These are phyloP conservation scores for Fusarium virguliforme DNA, from an alignment of 2,329 filamentous ascomycete genomes.

Conservation along the genomic window DNA sequence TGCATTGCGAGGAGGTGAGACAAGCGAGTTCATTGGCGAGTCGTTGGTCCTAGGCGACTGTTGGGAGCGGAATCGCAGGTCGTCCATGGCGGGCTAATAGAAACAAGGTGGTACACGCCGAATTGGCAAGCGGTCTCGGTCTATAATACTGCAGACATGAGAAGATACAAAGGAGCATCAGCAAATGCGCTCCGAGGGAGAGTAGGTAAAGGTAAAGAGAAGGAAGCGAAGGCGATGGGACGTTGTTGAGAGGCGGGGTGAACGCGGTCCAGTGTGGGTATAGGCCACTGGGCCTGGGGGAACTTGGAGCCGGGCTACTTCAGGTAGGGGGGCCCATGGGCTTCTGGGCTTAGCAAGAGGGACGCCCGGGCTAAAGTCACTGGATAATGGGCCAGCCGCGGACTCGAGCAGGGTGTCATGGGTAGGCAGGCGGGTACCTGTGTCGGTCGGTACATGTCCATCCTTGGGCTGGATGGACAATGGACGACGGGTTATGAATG, in stretches of 20 bases:
- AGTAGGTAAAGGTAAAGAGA: conserved; percentile 40
- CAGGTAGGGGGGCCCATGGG: conserved; percentile 41
- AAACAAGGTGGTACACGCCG: conserved; percentile 61
- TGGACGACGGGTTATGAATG: conserved; percentile 26
- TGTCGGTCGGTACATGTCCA: conserved; percentile 28
- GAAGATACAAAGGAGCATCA: conserved; percentile 55
- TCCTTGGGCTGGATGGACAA: conserved; percentile 18
- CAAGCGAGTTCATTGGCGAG: conserved; percentile 80
- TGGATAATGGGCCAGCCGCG: conserved; percentile 26
- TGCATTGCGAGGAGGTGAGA: conserved; percentile 81
- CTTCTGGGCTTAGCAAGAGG: conserved; percentile 28
- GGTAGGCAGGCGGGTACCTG: conserved; percentile 25
- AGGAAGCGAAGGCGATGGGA: conserved; percentile 53
- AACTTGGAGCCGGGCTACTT: conserved; percentile 43
- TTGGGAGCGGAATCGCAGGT: conserved; percentile 83
- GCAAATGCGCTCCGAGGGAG: conserved; percentile 44
- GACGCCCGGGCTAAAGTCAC: conserved; percentile 33
- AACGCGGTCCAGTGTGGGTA: conserved; percentile 46
- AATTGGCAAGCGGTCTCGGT: conserved; percentile 56
- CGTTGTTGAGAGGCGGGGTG: conserved; percentile 55
- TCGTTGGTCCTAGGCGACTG: conserved; percentile 82
- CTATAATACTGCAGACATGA: conserved; percentile 58
- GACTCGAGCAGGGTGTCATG: conserved; percentile 27
- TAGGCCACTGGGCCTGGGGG: conserved; percentile 43
- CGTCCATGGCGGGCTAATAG: conserved; percentile 74